Evolutionary conservation across 306 rosid genomes (phyloP).

Genomic region (Begonia masoniana): DNA sequence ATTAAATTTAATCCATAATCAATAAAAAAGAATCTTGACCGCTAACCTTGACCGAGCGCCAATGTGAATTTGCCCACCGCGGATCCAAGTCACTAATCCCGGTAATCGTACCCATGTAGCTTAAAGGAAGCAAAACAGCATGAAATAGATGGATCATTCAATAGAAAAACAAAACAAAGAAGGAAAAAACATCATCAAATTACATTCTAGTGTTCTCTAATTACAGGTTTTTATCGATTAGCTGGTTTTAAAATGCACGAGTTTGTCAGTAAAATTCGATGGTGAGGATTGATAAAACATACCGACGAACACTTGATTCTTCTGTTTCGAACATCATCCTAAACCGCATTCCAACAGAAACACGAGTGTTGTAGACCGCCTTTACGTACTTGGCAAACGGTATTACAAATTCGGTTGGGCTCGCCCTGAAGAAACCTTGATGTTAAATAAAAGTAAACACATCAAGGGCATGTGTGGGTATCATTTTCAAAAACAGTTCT

Average conservation of each 20-base stretch:
- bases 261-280: neutral
- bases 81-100: slow-evolving; percentile 84
- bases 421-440: slow-evolving; percentile 49
- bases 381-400: slow-evolving; percentile 74
- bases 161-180: no score
- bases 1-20: neutral
- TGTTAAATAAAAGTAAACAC: neutral
- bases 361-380: slow-evolving; percentile 93
- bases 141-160: no score
- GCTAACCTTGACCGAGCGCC: slow-evolving; percentile 98
- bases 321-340: slow-evolving; percentile 97
- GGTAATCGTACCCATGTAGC: slow-evolving; percentile 93
- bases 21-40: neutral
- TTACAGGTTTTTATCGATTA: neutral
- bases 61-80: slow-evolving; percentile 82
- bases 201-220: neutral
- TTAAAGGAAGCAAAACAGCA: slow-evolving; percentile 6
- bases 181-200: neutral
- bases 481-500: no score
- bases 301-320: slow-evolving; percentile 99
- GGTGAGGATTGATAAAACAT: slow-evolving; percentile 8
- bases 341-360: slow-evolving; percentile 98
- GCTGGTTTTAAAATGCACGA: neutral
- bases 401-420: slow-evolving; percentile 96
- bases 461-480: neutral